These are phyloP conservation scores for Fusarium graminum DNA, from an alignment of 2,329 filamentous ascomycete species.

Conservation along the genomic window DNA sequence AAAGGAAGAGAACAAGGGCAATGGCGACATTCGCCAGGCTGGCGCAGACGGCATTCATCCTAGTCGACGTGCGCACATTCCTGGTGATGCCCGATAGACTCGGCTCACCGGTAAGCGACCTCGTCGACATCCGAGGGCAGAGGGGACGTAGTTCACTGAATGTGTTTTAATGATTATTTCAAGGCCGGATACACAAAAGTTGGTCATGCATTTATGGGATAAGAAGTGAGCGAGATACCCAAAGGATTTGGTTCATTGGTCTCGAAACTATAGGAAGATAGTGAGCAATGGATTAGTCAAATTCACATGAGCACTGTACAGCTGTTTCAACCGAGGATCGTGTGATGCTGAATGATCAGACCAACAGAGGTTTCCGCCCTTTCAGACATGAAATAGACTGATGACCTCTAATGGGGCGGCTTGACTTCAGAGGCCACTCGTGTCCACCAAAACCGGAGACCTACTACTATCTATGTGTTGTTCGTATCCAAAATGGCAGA, in stretches of 20 bases:
- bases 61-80: slow-evolving; percentile 59
- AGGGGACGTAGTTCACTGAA: not conserved
- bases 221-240: slow-evolving; percentile 50
- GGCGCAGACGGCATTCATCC: slow-evolving; percentile 63
- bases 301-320: not conserved
- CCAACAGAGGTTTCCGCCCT: not conserved
- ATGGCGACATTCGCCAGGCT: slow-evolving; percentile 41
- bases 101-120: slow-evolving; percentile 1
- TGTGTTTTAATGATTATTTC: slow-evolving; percentile 23
- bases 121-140: not conserved
- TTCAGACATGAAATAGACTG: too few relatives aligned
- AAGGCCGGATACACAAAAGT: slow-evolving; percentile 43
- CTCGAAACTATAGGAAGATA: slow-evolving; percentile 20
- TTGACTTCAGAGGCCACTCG: too few relatives aligned
- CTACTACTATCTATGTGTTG: too few relatives aligned
- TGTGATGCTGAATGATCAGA: not conserved
- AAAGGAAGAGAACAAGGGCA: slow-evolving; percentile 50
- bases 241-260: slow-evolving; percentile 47
- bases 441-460: too few relatives aligned
- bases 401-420: too few relatives aligned
- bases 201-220: slow-evolving; percentile 32
- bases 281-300: slow-evolving; percentile 10
- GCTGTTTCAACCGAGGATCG: not conserved
- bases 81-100: slow-evolving; percentile 35
- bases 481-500: too few relatives aligned